Base-by-base conservation (phyloP, 441 rosid species). In the Kokia cookei region DNA sequence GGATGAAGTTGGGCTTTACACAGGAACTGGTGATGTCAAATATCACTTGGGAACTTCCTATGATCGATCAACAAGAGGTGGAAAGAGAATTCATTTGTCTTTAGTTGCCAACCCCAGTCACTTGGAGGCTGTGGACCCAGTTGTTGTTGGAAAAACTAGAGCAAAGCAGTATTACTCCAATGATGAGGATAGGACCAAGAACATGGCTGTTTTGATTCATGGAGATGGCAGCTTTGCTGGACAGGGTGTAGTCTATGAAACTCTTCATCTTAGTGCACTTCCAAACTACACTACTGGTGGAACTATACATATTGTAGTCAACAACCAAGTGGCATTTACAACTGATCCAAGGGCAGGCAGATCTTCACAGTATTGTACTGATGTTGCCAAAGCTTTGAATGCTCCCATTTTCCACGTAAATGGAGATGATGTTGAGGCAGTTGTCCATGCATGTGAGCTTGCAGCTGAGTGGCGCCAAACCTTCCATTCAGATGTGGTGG, bases 201-300 rank as follows among this genome's bases (percentile, higher is more conserved):
- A 93, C 80, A 86, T 96, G 95, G 97, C 86, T 68, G 43, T 96
- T 62, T 83, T 92, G 90, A 92, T 96, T 78, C 99, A 96, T 71
- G 98, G 99, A 27, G 99, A 96, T 86, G 99, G 98, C 72, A 93
- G 98, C 73, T 93, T 96, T 85, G 98, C 99, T 64, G 99, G 97
- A 58, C 98, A 96, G 83, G 98, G 99, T 27, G 99, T 96, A 7
- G 97, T 95, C 7, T 95, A 95, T 78, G 98, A 95, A 81, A 95
- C 98, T 78, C 88, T 95, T 0, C 98, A 93, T 91, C 93, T 96
- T 42, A 93, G 97, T 75, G 99, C 98, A 54, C 92, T 96, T 78
- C 98, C 98, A 66, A 93, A 89, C 89, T 93, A 92, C 82, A 71
- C 93, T 27, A 96, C 97, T 48, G 99, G 99, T 72, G 99, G 98